Base-by-base conservation (phyloP, 2,329 filamentous ascomycete species). In the Aspergillus persii region DNA sequence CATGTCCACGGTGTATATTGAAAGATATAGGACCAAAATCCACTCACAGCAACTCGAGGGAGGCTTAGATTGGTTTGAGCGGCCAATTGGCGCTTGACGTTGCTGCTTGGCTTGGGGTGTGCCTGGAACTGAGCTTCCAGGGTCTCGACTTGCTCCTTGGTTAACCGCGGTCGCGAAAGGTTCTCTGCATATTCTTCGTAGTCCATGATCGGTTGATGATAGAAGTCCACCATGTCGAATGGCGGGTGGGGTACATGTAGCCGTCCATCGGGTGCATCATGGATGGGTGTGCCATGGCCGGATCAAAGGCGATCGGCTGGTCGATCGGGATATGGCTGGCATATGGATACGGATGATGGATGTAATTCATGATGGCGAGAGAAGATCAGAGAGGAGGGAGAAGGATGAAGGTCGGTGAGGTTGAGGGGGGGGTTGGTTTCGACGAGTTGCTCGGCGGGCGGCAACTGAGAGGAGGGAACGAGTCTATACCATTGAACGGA, bases 101-200 rank as follows among this genome's bases (percentile, higher is more conserved):
- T 79, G 65, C 78, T 80, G 62, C 77, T 81, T 8, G 80, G 80
- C 64, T 82, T 82, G 39, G 79, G 79, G 60, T 81, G 79, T 39
- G 78, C 75, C 64, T 79, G 77, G 60, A 82, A 82, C 56, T 82
- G 78, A 46, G 75, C 71, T 65, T 82, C 80, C 29, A 82, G 66
- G 3, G 78, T 78, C 63, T 80, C 79, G 44, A 82, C 77, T 71
- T 82, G 80, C 59, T 82, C 80, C 62, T 81, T 81, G 60, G 80
- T 82, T 65, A 82, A 75, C 41, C 80, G 75, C 9, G 80, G 80
- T 15, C 79, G 74, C 15, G 79, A 80, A 46, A 80, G 69, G 61
- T 78, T 79, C 65, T 82, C 80, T 39, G 77, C 70, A 60, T 76
- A 76, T 67, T 81, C 79, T 47, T 81, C 79, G 58, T 77, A 78